Percentiles rank a stretch among this genome's conserved stretches.
phyloP scores from a whole-genome alignment of 345 rosid genomes.

The Pelargonium nanum region DNA sequence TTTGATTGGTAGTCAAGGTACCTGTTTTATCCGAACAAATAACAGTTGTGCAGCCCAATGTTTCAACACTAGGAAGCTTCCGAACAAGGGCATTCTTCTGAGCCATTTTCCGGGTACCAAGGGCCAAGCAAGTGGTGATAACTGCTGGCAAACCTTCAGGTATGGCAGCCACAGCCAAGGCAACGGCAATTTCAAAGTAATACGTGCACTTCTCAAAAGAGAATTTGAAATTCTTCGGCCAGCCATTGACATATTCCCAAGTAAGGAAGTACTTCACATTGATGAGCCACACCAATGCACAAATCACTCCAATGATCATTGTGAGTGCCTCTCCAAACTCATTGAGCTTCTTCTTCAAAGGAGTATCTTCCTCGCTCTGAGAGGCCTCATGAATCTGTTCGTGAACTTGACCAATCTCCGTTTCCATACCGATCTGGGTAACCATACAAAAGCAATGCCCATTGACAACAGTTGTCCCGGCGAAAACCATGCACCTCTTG shows the following conservation, averaged over 20 bases:
- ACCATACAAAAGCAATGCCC: slow-evolving; percentile 31
- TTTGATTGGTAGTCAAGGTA: slow-evolving; percentile 40
- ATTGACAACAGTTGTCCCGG: slow-evolving; percentile 32
- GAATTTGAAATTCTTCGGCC: slow-evolving; percentile 35
- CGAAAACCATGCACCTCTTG: slow-evolving; percentile 30
- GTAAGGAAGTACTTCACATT: slow-evolving; percentile 30
- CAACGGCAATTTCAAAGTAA: slow-evolving; percentile 35
- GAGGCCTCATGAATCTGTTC: slow-evolving; percentile 29
- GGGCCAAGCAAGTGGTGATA: slow-evolving; percentile 36
- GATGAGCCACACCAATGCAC: slow-evolving; percentile 31
- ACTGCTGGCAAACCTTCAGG: slow-evolving; percentile 40
- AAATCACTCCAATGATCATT: slow-evolving; percentile 24
- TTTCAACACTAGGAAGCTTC: slow-evolving; percentile 43
- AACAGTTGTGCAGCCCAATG: slow-evolving; percentile 43
- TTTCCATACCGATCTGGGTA: slow-evolving; percentile 25
- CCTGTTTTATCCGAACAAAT: slow-evolving; percentile 46
- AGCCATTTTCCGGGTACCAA: slow-evolving; percentile 39
- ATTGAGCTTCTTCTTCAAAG: slow-evolving; percentile 29
- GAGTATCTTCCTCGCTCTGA: slow-evolving; percentile 26
- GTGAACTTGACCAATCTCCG: slow-evolving; percentile 32
- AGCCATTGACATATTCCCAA: slow-evolving; percentile 31
- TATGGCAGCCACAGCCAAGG: slow-evolving; percentile 35
- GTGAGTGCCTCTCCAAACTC: slow-evolving; percentile 30
- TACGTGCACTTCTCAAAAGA: slow-evolving; percentile 38
- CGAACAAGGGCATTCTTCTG: slow-evolving; percentile 44